Base-by-base conservation (phyloP, 306 rosid genomes). In the Styphnolobium japonicum region DNA sequence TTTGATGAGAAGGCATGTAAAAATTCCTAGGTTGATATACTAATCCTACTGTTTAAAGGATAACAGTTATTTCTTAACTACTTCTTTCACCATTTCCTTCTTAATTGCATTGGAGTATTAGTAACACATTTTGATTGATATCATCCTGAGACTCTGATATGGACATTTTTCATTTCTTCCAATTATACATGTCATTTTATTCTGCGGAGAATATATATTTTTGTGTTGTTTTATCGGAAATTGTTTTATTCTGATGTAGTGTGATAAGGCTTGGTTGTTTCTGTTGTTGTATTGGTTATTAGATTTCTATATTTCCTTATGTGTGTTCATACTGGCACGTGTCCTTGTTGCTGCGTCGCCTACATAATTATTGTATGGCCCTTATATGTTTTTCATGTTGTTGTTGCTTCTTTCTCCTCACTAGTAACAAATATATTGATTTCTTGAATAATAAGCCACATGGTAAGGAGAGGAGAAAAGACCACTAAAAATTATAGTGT, bases 1-100 rank as follows among this genome's bases (percentile, higher is more conserved):
- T 74, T 79, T 73, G 79, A 55, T 78, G 58, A 29, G 55, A 36
- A 72, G 46, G 63, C 53, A 23, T 65, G 63, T 67, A 23, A 37
- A 71, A 25, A 12, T 73, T 73, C 62, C 16, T 48, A n/a, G 69
- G 49, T 67, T 68, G 37, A 46, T 62, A 10, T 34, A n/a, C 70
- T 55, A 64, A 65, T n/a, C 65, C 39, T 21, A 4, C 25, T 37
- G 10, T 48, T 46, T 34, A 27, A 57, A 68, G 23, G 25, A 33
- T 43, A 45, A 7, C 70, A 43, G 29, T 57, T 58, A 11, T 40
- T 37, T 67, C 67, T 46, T 9, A 5, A 48, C 19, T 31, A 69
- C 15, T 69, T 34, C 22, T 51, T 68, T 68, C 34, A 42, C 25
- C n/a, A 43, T 21, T 68, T 43, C 65, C 64, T 43, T 52, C 19